Evolutionary conservation across 1,139 yeast genomes (phyloP), one percentile per base, ranked within the genome.

Genomic region (Yamadazyma blattariae): DNA sequence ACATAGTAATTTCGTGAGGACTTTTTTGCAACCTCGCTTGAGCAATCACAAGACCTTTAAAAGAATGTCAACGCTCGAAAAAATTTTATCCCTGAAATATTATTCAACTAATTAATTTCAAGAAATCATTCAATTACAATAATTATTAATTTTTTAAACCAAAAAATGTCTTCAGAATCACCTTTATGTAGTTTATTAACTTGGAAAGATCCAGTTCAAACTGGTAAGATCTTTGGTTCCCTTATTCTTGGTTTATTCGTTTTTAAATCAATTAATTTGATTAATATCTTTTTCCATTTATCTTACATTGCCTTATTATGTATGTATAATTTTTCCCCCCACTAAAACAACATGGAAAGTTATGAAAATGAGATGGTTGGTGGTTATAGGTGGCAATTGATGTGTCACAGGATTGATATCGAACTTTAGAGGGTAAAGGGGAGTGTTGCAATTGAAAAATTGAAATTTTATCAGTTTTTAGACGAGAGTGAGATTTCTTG

Each of bases 171-270:
- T 39, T 23, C 51, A 36, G 34, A 40, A 30, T 37, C 46, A 25
- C 30, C 39, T 32, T 41, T 47, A 22, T 42, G 51, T 38, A 51
- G 47, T 18, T 65, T 89, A 47, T 68, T 90, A 44, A 79, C 90
- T 46, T 90, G 97, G 97, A 73, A 77, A 50, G 76, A 87, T 56
- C 96, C 97, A 27, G 65, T 74, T 45, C 71, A 74, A 52, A 81
- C 96, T 38, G 97, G 85, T 42, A 80, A 82, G 52, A 78, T 83
- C 28, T 78, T 89, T 48, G 95, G 84, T 34, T 73, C 80, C 33
- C 62, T 81, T 36, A 54, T 90, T 31, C 64, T 71, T 25, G 67
- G 74, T 17, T 69, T 90, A 54, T 52, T 84, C 41, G 64, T 84
- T 25, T 57, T 87, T 54, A 84, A 87, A 60, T 77, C 73, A 43